Evolutionary conservation across 2,329 filamentous ascomycete genomes (phyloP).

Genomic region (Aspergillus melleus): DNA sequence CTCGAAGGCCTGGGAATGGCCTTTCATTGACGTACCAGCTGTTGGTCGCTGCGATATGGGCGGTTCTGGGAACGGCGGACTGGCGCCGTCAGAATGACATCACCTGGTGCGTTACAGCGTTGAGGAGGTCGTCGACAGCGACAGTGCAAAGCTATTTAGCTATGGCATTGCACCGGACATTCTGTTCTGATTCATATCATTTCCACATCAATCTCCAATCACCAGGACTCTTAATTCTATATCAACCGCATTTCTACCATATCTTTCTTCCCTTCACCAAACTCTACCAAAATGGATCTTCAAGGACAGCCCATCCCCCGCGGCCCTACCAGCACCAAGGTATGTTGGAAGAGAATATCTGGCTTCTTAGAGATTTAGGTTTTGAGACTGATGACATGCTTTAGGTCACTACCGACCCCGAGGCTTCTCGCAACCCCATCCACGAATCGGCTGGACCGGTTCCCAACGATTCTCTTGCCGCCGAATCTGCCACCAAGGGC

Average conservation of each 20-base stretch:
- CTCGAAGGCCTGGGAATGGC: background rate
- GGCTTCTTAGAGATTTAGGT: background rate
- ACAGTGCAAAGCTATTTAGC: constrained; percentile 22
- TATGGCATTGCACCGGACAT: constrained; percentile 7
- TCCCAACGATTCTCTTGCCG: constrained; percentile 70
- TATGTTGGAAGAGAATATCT: constrained; percentile 8
- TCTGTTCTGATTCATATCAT: background rate
- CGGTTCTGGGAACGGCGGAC: constrained; percentile 5
- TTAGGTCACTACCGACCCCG: constrained; percentile 49
- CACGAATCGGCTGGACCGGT: constrained; percentile 66
- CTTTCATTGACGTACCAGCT: constrained; percentile 3
- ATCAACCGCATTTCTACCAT: background rate
- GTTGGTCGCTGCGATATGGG: background rate
- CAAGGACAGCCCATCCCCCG: constrained; percentile 39
- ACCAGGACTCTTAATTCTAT: background rate
- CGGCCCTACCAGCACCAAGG: constrained; percentile 38
- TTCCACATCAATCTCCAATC: background rate
- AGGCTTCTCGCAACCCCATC: constrained; percentile 51
- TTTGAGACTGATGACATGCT: background rate
- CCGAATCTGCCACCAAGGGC: constrained; percentile 63
- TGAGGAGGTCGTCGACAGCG: background rate
- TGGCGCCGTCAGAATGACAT: constrained; percentile 35
- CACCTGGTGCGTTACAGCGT: constrained; percentile 12
- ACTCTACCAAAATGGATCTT: constrained; percentile 37
- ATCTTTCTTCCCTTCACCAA: background rate